Percentiles rank a stretch among this genome's conserved stretches.
These are phyloP conservation scores for Fonsecaea monophora DNA, from an alignment of 2,329 filamentous ascomycete species.

Conservation along the genomic window DNA sequence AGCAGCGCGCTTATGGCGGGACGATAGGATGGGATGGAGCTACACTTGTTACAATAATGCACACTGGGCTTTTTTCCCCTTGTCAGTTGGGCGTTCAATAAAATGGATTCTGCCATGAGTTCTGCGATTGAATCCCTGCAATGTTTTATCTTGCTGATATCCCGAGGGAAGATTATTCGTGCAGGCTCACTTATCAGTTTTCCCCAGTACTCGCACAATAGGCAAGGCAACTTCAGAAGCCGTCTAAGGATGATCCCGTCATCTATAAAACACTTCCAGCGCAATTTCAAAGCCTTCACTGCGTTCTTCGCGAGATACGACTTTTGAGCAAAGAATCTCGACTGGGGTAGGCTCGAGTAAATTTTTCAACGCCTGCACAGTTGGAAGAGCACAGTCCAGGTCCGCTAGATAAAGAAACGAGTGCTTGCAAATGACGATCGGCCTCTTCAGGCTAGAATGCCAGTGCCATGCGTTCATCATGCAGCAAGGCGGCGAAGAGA, in stretches of 20 bases:
- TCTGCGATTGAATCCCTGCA: background rate
- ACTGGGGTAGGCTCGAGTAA: background rate
- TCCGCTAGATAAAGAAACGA: background rate
- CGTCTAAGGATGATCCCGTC: background rate
- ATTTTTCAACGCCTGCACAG: background rate
- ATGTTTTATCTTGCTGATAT: background rate
- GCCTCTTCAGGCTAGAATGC: constrained; percentile 1
- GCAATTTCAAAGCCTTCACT: background rate
- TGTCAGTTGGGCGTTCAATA: constrained; percentile 15
- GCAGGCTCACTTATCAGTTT: background rate
- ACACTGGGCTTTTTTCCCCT: constrained; percentile 13
- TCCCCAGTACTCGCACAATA: background rate
- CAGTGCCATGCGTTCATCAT: constrained; percentile 2
- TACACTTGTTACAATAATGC: constrained; percentile 38
- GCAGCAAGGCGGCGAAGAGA: constrained; percentile 7
- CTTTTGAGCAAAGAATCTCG: background rate
- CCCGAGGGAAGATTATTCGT: background rate
- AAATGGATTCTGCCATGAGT: constrained; percentile 5
- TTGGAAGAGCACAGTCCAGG: background rate
- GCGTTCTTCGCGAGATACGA: background rate
- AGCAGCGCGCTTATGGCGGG: constrained; percentile 24
- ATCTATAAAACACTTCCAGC: background rate
- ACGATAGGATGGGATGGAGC: constrained; percentile 22
- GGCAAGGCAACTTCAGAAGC: background rate
- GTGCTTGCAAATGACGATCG: background rate